Evolutionary conservation across 2,329 filamentous ascomycete genomes (phyloP).

Genomic region (Aspergillus hiratsukae): DNA sequence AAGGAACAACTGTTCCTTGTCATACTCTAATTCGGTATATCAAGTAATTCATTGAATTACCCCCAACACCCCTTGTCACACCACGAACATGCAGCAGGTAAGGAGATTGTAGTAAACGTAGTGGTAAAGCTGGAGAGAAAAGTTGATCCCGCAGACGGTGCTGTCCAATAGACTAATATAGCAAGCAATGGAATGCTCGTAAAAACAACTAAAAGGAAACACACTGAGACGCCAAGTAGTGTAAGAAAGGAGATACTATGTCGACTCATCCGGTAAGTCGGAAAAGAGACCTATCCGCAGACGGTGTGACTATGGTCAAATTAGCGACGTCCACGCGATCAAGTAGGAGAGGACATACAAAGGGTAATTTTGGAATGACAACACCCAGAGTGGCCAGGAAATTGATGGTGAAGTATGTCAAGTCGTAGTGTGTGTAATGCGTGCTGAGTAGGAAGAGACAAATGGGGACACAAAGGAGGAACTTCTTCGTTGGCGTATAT

Average conservation of each 20-base stretch:
- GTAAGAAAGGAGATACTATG: slow-evolving; percentile 14
- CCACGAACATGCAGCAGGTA: neutral
- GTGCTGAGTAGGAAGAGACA: slow-evolving; percentile 93
- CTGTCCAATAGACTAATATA: neutral
- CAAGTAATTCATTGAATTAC: neutral
- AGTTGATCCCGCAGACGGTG: neutral
- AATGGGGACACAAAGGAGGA: slow-evolving; percentile 89
- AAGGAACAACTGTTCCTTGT: neutral
- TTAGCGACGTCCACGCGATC: slow-evolving; percentile 18
- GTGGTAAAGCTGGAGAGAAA: neutral
- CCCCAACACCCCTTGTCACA: neutral
- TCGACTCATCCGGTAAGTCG: slow-evolving; percentile 59
- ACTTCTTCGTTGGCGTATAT: slow-evolving; percentile 98
- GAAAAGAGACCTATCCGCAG: slow-evolving; percentile 73
- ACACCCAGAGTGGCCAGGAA: slow-evolving; percentile 87
- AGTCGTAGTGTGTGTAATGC: slow-evolving; percentile 97
- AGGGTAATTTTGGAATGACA: slow-evolving; percentile 93
- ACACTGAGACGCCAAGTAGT: slow-evolving; percentile 4
- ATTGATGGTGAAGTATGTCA: slow-evolving; percentile 97
- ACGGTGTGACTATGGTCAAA: slow-evolving; percentile 61
- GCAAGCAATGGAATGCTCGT: neutral
- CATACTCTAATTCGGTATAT: neutral
- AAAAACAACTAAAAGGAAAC: slow-evolving; percentile 4
- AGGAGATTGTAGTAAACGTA: neutral
- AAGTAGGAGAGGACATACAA: slow-evolving; percentile 57